phyloP scores from a whole-genome alignment of 495 filamentous ascomycete species.

The Stereocaulon alpinum region DNA sequence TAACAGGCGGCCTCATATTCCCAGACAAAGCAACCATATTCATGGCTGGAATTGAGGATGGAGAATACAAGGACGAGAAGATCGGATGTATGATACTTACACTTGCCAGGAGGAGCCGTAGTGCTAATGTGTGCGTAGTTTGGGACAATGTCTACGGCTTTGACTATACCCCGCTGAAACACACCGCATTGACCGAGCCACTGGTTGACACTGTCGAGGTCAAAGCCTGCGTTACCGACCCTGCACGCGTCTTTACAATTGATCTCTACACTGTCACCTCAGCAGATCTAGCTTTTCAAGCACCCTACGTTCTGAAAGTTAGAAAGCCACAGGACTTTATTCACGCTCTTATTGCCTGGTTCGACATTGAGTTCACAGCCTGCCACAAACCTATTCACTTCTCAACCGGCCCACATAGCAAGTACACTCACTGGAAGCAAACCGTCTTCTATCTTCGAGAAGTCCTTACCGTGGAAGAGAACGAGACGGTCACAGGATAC shows the following conservation, averaged over 20 bases:
- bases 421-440: slow-evolving; percentile 94
- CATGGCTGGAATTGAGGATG: slow-evolving; percentile 78
- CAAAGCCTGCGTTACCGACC: slow-evolving; percentile 71
- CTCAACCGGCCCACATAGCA: slow-evolving; percentile 79
- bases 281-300: slow-evolving; percentile 66
- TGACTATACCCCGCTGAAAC: slow-evolving; percentile 83
- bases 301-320: slow-evolving; percentile 58
- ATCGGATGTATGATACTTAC: slow-evolving; percentile 53
- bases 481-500: slow-evolving; percentile 59
- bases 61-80: slow-evolving; percentile 83
- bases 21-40: slow-evolving; percentile 85
- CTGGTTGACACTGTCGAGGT: slow-evolving; percentile 74
- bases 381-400: slow-evolving; percentile 82
- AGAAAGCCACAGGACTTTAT: slow-evolving; percentile 73
- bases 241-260: slow-evolving; percentile 62
- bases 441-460: slow-evolving; percentile 84
- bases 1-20: slow-evolving; percentile 75
- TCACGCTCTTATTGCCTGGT: slow-evolving; percentile 94
- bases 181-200: slow-evolving; percentile 71
- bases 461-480: slow-evolving; percentile 71
- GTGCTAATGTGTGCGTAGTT: slow-evolving; percentile 38
- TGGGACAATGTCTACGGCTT: slow-evolving; percentile 99
- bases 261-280: slow-evolving; percentile 70
- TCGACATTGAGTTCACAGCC: slow-evolving; percentile 95
- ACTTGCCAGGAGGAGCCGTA: neutral